Conservation (phyloP, 139 green algal species). For the Tetratostichococcus sp. region DNA sequence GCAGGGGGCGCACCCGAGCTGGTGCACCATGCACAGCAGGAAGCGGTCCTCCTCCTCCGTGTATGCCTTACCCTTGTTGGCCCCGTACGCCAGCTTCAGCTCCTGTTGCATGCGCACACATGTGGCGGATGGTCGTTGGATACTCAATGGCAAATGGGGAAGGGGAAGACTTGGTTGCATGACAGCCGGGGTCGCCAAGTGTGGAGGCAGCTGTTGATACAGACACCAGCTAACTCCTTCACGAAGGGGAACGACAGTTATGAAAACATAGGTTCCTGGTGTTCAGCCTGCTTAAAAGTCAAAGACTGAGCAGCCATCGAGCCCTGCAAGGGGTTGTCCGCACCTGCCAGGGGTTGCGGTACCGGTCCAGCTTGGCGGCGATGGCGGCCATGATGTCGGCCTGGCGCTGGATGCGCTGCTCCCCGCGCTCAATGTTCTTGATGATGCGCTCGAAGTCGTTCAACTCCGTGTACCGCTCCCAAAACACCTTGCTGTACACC, state of each 20-base stretch:
- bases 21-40: constrained; percentile 94
- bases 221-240: too few relatives aligned
- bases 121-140: too few relatives aligned
- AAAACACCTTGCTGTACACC: constrained; percentile 68
- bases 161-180: too few relatives aligned
- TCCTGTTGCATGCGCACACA: constrained; percentile 23
- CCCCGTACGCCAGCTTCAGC: constrained; percentile 82
- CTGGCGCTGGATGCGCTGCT: constrained; percentile 82
- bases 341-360: constrained; percentile 92
- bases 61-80: constrained; percentile 96
- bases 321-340: too few relatives aligned
- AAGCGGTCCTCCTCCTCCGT: constrained; percentile 99
- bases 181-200: too few relatives aligned
- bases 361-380: constrained; percentile 84
- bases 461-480: constrained; percentile 71
- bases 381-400: constrained; percentile 85
- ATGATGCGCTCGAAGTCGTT: constrained; percentile 79
- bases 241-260: too few relatives aligned
- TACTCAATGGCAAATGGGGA: too few relatives aligned
- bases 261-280: too few relatives aligned
- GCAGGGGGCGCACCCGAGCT: constrained; percentile 68
- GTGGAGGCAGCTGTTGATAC: too few relatives aligned
- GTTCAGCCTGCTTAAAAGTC: too few relatives aligned
- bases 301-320: too few relatives aligned
- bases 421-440: constrained; percentile 94